Percentiles rank a stretch among this genome's conserved stretches.
These are phyloP conservation scores for Paracorniculantispora psalliotae DNA, from an alignment of 2,329 filamentous ascomycete genomes.

Conservation along the genomic window DNA sequence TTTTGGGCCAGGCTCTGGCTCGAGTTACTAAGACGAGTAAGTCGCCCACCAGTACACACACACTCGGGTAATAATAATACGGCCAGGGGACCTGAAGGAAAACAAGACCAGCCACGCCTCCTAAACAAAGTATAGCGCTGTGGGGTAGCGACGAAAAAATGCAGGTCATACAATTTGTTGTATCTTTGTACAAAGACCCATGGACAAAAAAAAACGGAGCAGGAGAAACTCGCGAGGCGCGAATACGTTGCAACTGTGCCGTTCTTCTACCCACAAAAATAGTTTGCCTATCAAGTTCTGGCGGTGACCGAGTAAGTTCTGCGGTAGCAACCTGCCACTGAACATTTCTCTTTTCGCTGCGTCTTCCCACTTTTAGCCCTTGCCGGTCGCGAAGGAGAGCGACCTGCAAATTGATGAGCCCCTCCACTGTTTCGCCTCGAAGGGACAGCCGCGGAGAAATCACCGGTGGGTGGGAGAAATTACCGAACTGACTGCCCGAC, in stretches of 20 bases:
- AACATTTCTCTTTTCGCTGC: not conserved
- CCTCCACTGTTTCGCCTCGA: not conserved
- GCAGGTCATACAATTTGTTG: not conserved
- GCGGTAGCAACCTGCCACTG: not conserved
- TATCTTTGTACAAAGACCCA: not conserved
- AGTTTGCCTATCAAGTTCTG: not conserved
- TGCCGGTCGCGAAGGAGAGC: not conserved
- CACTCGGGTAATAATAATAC: not conserved
- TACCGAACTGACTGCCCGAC: not conserved
- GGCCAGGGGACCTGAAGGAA: not conserved
- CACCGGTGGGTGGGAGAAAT: not conserved
- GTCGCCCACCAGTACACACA: not conserved
- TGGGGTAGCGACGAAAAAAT: not conserved
- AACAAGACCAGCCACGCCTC: not conserved
- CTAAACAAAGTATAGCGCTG: constrained; percentile 9
- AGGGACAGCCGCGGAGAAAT: not conserved
- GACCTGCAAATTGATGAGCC: not conserved
- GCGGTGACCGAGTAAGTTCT: constrained; percentile 3
- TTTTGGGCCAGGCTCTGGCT: not conserved
- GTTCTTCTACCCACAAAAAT: not conserved
- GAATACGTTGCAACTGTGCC: not conserved
- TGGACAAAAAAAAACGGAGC: not conserved
- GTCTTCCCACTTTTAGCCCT: not conserved
- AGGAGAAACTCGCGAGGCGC: not conserved
- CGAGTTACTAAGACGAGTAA: constrained; percentile 4